These are phyloP conservation scores for Fusarium begoniae DNA, from an alignment of 2,329 filamentous ascomycete species.

Conservation along the genomic window DNA sequence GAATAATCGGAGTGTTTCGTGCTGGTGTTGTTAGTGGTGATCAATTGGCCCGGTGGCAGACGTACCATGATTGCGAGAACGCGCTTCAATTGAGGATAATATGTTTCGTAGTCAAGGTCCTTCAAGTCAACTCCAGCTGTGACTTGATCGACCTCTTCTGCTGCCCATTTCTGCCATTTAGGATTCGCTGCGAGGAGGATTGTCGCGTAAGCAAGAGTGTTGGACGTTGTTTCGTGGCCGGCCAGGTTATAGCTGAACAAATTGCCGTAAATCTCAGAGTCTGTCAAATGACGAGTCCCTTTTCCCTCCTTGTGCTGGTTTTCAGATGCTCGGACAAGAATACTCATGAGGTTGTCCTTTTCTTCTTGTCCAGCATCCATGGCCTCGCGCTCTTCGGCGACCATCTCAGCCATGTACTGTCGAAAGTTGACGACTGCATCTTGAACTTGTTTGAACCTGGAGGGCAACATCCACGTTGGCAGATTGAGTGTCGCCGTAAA, in stretches of 20 bases:
- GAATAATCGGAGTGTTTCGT: constrained; percentile 33
- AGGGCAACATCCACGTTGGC: constrained; percentile 13
- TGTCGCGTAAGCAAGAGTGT: constrained; percentile 54
- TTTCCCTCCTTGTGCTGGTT: constrained; percentile 3
- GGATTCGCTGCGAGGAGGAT: constrained; percentile 56
- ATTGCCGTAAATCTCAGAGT: constrained; percentile 59
- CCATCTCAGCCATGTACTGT: constrained; percentile 33
- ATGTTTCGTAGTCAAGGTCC: constrained; percentile 33
- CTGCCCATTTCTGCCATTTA: constrained; percentile 56
- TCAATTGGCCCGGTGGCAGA: background rate
- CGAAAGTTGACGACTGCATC: constrained; percentile 29
- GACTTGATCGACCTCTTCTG: constrained; percentile 47
- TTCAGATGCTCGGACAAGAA: constrained; percentile 33
- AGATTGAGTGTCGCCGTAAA: constrained; percentile 31
- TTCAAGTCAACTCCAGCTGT: constrained; percentile 11
- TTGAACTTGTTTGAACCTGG: constrained; percentile 30
- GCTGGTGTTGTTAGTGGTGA: background rate
- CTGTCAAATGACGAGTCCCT: constrained; percentile 42
- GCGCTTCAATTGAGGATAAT: constrained; percentile 32
- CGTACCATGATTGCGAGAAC: constrained; percentile 33
- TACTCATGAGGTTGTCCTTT: constrained; percentile 32
- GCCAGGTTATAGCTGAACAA: constrained; percentile 60
- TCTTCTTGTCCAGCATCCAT: constrained; percentile 15
- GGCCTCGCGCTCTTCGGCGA: constrained; percentile 22
- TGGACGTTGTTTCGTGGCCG: constrained; percentile 61